Evolutionary conservation across 139 green algal species (phyloP), one percentile per base, ranked within the genome.

Genomic region (Volvox reticuliferus): DNA sequence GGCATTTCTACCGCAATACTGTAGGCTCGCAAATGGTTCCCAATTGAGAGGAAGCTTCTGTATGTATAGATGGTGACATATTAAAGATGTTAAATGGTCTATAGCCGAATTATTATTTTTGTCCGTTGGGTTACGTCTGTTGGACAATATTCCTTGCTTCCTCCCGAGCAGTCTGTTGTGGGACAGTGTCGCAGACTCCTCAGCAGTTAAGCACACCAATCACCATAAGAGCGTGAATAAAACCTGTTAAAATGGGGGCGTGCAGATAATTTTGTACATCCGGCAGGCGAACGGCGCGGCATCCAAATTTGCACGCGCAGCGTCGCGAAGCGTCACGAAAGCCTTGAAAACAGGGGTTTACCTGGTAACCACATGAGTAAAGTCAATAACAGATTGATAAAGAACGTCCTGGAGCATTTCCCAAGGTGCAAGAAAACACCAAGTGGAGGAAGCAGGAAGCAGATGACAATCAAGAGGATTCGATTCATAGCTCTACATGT

Each of bases 361-460:
- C 82, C 82, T 62, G 82, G 82, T 28, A 88, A 62, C 82, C 62
- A 79, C 33, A 88, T 79, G 2, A 78, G 33, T 0, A 88, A 35
- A 0, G 82, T 88, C 5, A 88, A 32, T 1, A 88, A 30, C 1
- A 88, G 21, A 35, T 88, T 88, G 19, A 88, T 88, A 16, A 50
- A 5, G 81, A 62, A 30, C 3, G 33, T 26, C 3, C 30, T 17
- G 30, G 20, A 14, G 17, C 61, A 77, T 0, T 87, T 61, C 19
- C 76, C 36, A 1, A 2, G 63, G 82, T 78, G 82, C 5, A 78
- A 37, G 33, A 67, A 88, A 13, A 88, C 82, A 24, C 63, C 82
- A 12, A 88, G 82, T 12, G 82, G 82, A 12, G 82, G 82, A 55
- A 88, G 19, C 62, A 88, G 36, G 63, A 88, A 88, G 16, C 30